phyloP scores from a whole-genome alignment of 1,139 yeast genomes.

The Debaryomyces sp. region DNA sequence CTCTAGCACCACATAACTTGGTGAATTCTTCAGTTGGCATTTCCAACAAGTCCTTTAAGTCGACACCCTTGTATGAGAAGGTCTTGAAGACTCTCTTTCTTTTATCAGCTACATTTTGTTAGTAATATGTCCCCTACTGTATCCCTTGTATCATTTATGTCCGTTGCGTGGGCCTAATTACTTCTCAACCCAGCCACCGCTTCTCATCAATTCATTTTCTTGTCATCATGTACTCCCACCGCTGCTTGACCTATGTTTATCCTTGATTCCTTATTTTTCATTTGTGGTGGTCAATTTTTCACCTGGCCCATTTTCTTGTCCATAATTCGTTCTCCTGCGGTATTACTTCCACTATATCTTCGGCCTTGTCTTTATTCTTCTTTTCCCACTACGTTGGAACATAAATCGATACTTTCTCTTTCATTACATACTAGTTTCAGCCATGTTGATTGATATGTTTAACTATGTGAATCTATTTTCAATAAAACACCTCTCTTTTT shows the following conservation, averaged over 20 bases:
- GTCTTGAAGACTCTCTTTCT: conserved; percentile 94
- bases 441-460: conserved; percentile 33
- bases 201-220: background rate
- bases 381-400: background rate
- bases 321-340: background rate
- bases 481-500: conserved; percentile 1
- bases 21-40: conserved; percentile 97
- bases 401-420: background rate
- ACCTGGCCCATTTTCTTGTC: background rate
- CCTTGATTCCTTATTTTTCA: background rate
- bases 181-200: background rate
- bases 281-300: background rate
- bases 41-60: conserved; percentile 91
- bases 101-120: conserved; percentile 55
- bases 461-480: conserved; percentile 5
- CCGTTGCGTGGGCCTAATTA: conserved; percentile 1
- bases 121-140: conserved; percentile 21
- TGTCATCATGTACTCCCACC: background rate
- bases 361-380: background rate
- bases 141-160: conserved; percentile 1
- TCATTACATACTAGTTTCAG: conserved; percentile 49
- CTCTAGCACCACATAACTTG: conserved; percentile 97
- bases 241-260: background rate
- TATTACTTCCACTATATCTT: background rate
- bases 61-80: conserved; percentile 99